A percentile compares a stretch with the other conserved stretches of the same genome.
Evolutionary conservation across 495 filamentous ascomycete genomes (phyloP).

Genomic region (Penicillium taxi): DNA sequence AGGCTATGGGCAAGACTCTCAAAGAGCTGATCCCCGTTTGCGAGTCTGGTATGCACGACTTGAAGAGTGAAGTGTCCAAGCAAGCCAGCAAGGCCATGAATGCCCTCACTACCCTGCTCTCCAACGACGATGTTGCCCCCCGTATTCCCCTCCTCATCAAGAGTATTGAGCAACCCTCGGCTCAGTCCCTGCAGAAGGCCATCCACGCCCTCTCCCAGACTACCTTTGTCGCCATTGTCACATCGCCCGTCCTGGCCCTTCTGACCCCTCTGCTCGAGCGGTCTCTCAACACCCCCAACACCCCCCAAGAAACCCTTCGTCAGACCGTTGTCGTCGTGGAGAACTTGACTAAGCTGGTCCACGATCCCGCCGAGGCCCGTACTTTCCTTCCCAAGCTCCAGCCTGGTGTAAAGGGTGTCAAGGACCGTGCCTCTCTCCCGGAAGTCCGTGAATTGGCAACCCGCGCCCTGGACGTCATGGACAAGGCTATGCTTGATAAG

Average conservation of each 20-base stretch:
- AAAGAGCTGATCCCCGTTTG: conserved; percentile 87
- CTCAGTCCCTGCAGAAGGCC: conserved; percentile 82
- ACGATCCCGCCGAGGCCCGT: conserved; percentile 92
- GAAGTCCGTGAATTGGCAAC: conserved; percentile 89
- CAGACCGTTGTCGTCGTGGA: conserved; percentile 98
- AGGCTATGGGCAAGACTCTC: conserved; percentile 85
- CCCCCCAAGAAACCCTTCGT: conserved; percentile 86
- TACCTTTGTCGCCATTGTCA: conserved; percentile 96
- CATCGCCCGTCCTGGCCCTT: conserved; percentile 94
- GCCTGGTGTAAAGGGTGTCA: conserved; percentile 84
- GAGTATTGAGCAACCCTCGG: conserved; percentile 88
- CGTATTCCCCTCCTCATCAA: conserved; percentile 89
- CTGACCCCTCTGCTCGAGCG: conserved; percentile 92
- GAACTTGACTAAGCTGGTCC: conserved; percentile 96
- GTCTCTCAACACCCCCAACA: conserved; percentile 80
- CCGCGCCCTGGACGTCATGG: conserved; percentile 75
- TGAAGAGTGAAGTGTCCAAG: conserved; percentile 86
- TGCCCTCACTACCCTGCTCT: conserved; percentile 79
- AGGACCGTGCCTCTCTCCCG: conserved; percentile 81
- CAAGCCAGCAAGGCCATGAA: conserved; percentile 86
- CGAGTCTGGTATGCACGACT: conserved; percentile 90
- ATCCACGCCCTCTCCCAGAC: conserved; percentile 96
- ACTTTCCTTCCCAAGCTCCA: conserved; percentile 94
- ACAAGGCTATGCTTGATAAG: conserved; percentile 81
- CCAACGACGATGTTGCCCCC: conserved; percentile 93